Percentiles rank a stretch among this genome's conserved stretches.
These are phyloP conservation scores for Juglanconis juglandina DNA, from an alignment of 2,329 filamentous ascomycete species.

Conservation along the genomic window DNA sequence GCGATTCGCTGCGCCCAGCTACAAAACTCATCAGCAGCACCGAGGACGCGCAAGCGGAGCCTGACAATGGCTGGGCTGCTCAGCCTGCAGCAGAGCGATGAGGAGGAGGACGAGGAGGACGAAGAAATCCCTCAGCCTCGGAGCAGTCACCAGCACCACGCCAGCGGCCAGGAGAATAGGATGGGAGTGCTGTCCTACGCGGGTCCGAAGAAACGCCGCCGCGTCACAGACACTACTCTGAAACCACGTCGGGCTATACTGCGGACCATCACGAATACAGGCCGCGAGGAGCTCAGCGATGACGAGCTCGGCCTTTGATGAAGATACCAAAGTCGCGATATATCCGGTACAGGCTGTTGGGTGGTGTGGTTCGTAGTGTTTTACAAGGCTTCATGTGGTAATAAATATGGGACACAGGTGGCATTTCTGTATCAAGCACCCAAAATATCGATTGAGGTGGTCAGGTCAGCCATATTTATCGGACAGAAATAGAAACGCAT, in stretches of 20 bases:
- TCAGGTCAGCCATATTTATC: background rate
- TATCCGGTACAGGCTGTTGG: background rate
- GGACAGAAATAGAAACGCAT: conserved; percentile 1
- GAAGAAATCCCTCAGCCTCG: background rate
- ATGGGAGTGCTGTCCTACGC: background rate
- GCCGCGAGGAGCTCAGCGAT: conserved; percentile 12
- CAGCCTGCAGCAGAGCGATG: background rate
- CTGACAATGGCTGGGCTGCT: background rate
- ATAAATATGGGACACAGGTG: background rate
- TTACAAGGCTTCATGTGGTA: background rate
- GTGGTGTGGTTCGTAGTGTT: background rate
- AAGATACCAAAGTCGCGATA: background rate
- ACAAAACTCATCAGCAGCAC: background rate
- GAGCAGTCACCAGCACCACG: background rate
- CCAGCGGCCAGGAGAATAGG: conserved; percentile 2
- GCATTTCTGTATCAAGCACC: background rate
- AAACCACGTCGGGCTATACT: conserved; percentile 7
- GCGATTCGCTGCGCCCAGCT: background rate
- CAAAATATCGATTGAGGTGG: background rate
- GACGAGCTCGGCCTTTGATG: conserved; percentile 16
- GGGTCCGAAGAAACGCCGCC: conserved; percentile 10
- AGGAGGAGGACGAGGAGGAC: background rate
- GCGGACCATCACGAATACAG: conserved; percentile 9
- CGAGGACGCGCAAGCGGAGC: conserved; percentile 5
- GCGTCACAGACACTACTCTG: conserved; percentile 2